Percentiles rank a stretch among this genome's conserved stretches.
phyloP scores from a whole-genome alignment of 345 rosid genomes.

The Salix koriyanagi region DNA sequence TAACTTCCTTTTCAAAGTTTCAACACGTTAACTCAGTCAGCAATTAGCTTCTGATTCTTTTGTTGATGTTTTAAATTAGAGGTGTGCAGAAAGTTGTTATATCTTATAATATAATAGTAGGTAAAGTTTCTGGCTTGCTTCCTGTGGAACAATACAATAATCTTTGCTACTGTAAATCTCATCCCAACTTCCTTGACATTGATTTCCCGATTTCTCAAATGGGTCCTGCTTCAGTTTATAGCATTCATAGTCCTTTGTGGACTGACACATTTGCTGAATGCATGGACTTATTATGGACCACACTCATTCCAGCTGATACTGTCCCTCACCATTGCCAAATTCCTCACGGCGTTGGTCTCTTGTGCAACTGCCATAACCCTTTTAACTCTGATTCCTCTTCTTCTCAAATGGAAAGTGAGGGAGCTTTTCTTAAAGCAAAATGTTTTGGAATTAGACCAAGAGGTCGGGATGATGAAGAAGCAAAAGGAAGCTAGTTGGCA shows the following conservation, averaged over 20 bases:
- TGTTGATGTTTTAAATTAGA: too few relatives aligned
- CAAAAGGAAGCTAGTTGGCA: constrained; percentile 85
- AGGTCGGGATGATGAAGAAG: constrained; percentile 86
- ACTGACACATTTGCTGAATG: constrained; percentile 79
- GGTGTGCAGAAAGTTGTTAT: too few relatives aligned
- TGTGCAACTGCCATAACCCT: constrained; percentile 89
- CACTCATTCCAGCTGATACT: constrained; percentile 81
- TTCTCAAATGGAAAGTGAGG: constrained; percentile 82
- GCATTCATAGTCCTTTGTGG: constrained; percentile 96
- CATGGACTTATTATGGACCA: constrained; percentile 83
- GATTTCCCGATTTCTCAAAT: neutral
- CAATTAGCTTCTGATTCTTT: too few relatives aligned
- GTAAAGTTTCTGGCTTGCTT: too few relatives aligned
- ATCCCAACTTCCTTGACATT: too few relatives aligned
- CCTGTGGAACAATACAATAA: too few relatives aligned
- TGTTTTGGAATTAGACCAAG: constrained; percentile 77
- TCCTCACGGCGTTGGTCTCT: constrained; percentile 81
- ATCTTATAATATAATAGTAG: too few relatives aligned
- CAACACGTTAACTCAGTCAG: too few relatives aligned
- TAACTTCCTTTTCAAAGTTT: too few relatives aligned
- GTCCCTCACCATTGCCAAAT: constrained; percentile 70
- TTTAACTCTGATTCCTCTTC: constrained; percentile 75
- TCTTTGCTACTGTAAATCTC: too few relatives aligned
- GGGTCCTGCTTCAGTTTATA: constrained; percentile 85
- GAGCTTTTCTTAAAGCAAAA: constrained; percentile 88